A percentile compares a stretch with the other conserved stretches of the same genome.
These are phyloP conservation scores for Sedum album DNA, from an alignment of 164 flowering plant species.

Conservation along the genomic window DNA sequence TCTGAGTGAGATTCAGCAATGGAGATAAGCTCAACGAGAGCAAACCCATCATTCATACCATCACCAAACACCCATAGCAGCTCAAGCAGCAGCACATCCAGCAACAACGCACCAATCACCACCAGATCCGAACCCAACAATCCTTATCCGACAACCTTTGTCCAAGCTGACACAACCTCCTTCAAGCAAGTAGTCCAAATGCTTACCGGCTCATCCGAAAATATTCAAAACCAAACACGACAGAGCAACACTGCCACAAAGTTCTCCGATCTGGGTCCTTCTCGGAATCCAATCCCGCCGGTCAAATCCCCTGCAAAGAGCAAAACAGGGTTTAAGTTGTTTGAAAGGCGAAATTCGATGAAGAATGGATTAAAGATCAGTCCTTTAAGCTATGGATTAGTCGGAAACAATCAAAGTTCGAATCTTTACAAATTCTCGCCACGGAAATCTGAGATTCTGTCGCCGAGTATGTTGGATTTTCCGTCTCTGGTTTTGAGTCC, in stretches of 20 bases:
- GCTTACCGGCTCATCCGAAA: conserved; percentile 5
- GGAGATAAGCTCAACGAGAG: conserved; percentile 2
- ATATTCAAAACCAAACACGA: neutral
- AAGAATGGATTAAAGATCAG: conserved; percentile 8
- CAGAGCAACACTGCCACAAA: neutral
- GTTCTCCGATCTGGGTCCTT: too few species aligned
- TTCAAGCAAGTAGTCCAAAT: conserved; percentile 10
- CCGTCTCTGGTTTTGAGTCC: conserved; percentile 8
- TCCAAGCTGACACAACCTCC: conserved; percentile 6
- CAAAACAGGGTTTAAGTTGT: conserved; percentile 6
- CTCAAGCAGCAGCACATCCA: conserved; percentile 1
- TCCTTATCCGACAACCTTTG: conserved; percentile 7
- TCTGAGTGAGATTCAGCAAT: neutral
- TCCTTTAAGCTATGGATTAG: conserved; percentile 1
- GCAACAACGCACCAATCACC: conserved; percentile 8
- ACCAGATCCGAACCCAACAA: neutral
- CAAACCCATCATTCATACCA: conserved; percentile 8
- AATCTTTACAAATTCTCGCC: neutral
- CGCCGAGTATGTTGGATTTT: conserved; percentile 11
- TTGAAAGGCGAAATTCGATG: conserved; percentile 5
- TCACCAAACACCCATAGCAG: conserved; percentile 1
- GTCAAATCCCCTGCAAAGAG: neutral
- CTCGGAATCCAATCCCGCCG: conserved; percentile 9
- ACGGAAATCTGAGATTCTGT: conserved; percentile 4
- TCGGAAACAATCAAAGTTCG: neutral